phyloP scores from a whole-genome alignment of 352 stramenopile species.

The Phytophthora boehmeriae region DNA sequence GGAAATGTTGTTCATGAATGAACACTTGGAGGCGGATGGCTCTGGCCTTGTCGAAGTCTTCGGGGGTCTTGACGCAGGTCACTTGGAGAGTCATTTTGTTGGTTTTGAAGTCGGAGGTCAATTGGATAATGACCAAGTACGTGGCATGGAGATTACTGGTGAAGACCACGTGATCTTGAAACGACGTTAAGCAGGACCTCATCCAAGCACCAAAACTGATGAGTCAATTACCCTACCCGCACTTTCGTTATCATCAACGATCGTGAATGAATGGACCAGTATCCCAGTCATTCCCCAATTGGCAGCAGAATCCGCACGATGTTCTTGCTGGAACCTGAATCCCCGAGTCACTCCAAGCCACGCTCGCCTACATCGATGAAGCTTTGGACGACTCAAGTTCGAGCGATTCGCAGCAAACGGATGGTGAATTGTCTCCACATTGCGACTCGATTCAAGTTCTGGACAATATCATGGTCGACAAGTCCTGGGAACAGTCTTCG shows the following conservation, averaged over 20 bases:
- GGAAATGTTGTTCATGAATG: slow-evolving; percentile 52
- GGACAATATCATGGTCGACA: slow-evolving; percentile 16
- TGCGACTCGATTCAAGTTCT: slow-evolving; percentile 14
- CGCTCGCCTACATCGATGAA: slow-evolving; percentile 25
- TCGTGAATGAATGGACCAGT: neutral
- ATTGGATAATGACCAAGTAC: slow-evolving; percentile 21
- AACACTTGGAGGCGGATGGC: slow-evolving; percentile 54
- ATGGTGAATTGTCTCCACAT: slow-evolving; percentile 1
- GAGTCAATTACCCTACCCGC: neutral
- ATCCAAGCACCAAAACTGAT: neutral
- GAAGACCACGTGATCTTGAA: neutral
- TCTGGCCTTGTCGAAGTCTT: slow-evolving; percentile 45
- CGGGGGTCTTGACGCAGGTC: slow-evolving; percentile 44
- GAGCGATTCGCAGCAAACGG: neutral
- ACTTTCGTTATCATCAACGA: neutral
- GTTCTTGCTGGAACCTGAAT: slow-evolving; percentile 21
- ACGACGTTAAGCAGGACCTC: neutral
- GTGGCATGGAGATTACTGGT: slow-evolving; percentile 5
- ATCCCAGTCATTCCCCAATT: slow-evolving; percentile 13
- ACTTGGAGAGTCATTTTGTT: slow-evolving; percentile 39
- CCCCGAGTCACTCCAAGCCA: slow-evolving; percentile 24
- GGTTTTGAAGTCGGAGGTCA: slow-evolving; percentile 6
- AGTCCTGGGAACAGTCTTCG: slow-evolving; percentile 7
- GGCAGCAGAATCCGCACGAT: slow-evolving; percentile 4
- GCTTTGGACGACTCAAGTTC: slow-evolving; percentile 7